Percentiles rank a stretch among this genome's conserved stretches.
These are phyloP conservation scores for Arabis alpina DNA, from an alignment of 345 rosid genomes.

Conservation along the genomic window DNA sequence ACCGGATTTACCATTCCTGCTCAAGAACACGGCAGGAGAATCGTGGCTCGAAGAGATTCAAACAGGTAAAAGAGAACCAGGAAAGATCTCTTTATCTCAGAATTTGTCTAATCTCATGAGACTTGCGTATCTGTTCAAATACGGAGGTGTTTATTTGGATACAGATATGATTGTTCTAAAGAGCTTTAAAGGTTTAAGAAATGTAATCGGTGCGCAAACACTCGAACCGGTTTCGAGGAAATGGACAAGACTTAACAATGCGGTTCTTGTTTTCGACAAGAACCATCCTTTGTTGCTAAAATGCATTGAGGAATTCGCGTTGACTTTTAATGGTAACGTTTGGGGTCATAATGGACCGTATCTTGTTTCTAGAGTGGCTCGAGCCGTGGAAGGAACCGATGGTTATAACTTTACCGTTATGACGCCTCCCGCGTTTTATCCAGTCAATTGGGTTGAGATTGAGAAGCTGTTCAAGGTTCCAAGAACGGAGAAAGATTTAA, in stretches of 20 bases:
- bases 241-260: constrained; percentile 73
- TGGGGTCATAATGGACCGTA: constrained; percentile 88
- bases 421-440: constrained; percentile 68
- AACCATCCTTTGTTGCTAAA: constrained; percentile 59
- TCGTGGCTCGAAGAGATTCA: constrained; percentile 58
- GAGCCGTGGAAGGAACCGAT: constrained; percentile 40
- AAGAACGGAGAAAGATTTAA: constrained; percentile 40
- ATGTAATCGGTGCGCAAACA: constrained; percentile 70
- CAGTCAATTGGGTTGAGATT: constrained; percentile 61
- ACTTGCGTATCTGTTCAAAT: constrained; percentile 57
- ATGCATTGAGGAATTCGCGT: constrained; percentile 64
- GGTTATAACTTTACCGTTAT: constrained; percentile 58
- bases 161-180: constrained; percentile 68
- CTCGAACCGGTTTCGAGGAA: constrained; percentile 45
- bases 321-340: constrained; percentile 66
- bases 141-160: constrained; percentile 78
- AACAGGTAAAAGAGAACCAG: constrained; percentile 59
- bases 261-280: constrained; percentile 60
- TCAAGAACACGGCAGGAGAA: constrained; percentile 60
- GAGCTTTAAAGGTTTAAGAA: constrained; percentile 53
- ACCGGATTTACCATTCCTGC: constrained; percentile 60
- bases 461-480: constrained; percentile 59
- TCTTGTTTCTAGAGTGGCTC: constrained; percentile 60
- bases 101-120: constrained; percentile 68
- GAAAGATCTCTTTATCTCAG: constrained; percentile 56